Evolutionary conservation across 352 stramenopile genomes (phyloP).

Genomic region (Lagenidium giganteum): DNA sequence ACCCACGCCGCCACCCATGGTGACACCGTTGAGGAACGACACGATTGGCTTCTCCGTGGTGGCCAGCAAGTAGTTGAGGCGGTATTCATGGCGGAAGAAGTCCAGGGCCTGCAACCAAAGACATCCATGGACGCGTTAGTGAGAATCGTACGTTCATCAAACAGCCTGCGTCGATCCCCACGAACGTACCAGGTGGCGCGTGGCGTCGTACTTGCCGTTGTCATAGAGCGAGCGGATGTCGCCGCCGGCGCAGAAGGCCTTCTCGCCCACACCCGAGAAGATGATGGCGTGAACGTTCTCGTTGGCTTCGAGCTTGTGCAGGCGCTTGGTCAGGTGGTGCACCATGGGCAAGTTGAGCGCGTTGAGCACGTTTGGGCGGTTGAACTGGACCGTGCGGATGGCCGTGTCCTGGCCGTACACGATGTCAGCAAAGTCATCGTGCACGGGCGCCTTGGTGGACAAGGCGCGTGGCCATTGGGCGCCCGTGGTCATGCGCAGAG

Average conservation of each 20-base stretch:
- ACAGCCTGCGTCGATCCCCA: no score
- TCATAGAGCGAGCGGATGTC: conserved; percentile 92
- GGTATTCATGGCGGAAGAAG: conserved; percentile 97
- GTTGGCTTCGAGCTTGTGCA: conserved; percentile 80
- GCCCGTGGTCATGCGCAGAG: no score
- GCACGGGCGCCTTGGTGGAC: conserved; percentile 25
- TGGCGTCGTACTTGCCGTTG: conserved; percentile 65
- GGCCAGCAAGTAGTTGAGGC: conserved; percentile 89
- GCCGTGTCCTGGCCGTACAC: conserved; percentile 72
- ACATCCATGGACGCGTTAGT: neutral
- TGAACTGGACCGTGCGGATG: conserved; percentile 84
- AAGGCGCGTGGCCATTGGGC: conserved; percentile 11
- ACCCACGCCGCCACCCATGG: conserved; percentile 98
- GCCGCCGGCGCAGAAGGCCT: conserved; percentile 94
- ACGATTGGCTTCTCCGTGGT: conserved; percentile 86
- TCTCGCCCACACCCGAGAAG: conserved; percentile 74
- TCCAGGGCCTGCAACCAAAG: conserved; percentile 43
- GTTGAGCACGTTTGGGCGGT: conserved; percentile 91
- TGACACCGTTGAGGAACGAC: conserved; percentile 96
- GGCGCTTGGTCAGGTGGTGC: conserved; percentile 80
- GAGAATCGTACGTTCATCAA: no score
- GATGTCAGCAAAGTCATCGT: conserved; percentile 60
- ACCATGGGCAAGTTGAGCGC: conserved; percentile 91
- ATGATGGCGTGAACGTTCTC: conserved; percentile 74
- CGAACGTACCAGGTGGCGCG: conserved; percentile 41